Percentiles rank a stretch among this genome's conserved stretches.
Evolutionary conservation across 2,329 filamentous ascomycete species (phyloP).

Genomic region (Calonectria pteridis): DNA sequence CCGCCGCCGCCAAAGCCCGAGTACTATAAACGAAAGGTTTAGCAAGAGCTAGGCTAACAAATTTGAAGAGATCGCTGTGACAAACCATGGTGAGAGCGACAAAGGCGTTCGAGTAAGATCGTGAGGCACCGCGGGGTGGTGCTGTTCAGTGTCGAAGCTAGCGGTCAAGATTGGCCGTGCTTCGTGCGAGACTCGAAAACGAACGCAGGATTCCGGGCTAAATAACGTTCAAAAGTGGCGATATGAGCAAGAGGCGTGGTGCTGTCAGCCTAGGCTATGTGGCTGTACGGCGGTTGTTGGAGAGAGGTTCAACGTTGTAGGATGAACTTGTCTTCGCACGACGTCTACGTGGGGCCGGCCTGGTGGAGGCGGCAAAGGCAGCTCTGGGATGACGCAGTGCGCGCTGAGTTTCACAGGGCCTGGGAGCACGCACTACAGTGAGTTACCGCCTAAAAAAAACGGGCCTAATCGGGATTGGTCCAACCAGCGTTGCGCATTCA

Average conservation of each 20-base stretch:
- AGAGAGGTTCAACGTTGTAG: conserved; percentile 27
- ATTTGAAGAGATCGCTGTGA: neutral
- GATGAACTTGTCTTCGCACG: conserved; percentile 30
- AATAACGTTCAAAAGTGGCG: neutral
- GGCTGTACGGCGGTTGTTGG: conserved; percentile 17
- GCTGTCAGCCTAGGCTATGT: neutral
- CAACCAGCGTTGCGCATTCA: conserved; percentile 26
- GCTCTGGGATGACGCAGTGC: conserved; percentile 51
- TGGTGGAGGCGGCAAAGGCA: conserved; percentile 44
- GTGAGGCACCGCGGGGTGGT: conserved; percentile 24
- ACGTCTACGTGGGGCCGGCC: conserved; percentile 34
- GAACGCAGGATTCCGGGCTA: neutral
- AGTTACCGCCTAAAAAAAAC: conserved; percentile 8
- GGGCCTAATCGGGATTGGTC: conserved; percentile 1
- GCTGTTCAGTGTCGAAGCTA: conserved; percentile 4
- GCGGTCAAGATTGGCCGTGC: conserved; percentile 33
- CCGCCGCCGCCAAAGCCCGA: conserved; percentile 56
- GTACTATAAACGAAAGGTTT: conserved; percentile 39
- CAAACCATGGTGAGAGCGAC: conserved; percentile 39
- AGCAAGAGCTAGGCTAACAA: neutral
- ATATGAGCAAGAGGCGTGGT: neutral
- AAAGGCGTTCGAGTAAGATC: conserved; percentile 6
- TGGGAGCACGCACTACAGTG: conserved; percentile 21
- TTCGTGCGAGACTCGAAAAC: neutral
- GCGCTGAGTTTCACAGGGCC: conserved; percentile 27